phyloP scores from a whole-genome alignment of 2,329 filamentous ascomycete genomes.

The Pseudocercospora vitis region DNA sequence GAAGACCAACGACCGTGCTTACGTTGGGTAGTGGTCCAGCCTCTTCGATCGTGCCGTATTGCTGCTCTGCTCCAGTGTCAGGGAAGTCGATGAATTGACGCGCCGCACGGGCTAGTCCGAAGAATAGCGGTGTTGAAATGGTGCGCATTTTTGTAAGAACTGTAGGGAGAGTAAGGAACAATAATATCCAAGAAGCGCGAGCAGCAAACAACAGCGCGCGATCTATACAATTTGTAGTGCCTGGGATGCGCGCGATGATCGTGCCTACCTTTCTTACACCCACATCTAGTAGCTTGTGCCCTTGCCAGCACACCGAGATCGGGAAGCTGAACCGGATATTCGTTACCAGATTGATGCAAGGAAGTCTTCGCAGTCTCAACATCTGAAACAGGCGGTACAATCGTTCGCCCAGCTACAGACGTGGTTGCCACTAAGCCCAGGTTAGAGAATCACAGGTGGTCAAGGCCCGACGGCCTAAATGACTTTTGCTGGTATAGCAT shows the following conservation, averaged over 20 bases:
- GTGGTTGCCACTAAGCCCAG: neutral
- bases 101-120: constrained; percentile 19
- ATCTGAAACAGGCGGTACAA: neutral
- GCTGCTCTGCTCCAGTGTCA: constrained; percentile 20
- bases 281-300: neutral
- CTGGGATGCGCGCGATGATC: neutral
- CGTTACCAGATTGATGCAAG: neutral
- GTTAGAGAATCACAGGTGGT: neutral
- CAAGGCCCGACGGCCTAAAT: neutral
- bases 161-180: neutral
- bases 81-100: constrained; percentile 22
- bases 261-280: neutral
- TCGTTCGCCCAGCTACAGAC: neutral
- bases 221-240: neutral
- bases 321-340: neutral
- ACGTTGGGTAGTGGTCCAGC: constrained; percentile 19
- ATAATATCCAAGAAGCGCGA: neutral
- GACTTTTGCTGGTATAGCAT: neutral
- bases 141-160: constrained; percentile 10
- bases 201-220: neutral
- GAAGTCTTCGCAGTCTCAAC: neutral
- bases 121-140: constrained; percentile 8
- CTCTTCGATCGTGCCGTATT: constrained; percentile 18
- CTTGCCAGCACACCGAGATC: neutral
- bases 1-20: constrained; percentile 18